phyloP scores from a whole-genome alignment of 2,329 filamentous ascomycete genomes.

The Exophiala spinifera region DNA sequence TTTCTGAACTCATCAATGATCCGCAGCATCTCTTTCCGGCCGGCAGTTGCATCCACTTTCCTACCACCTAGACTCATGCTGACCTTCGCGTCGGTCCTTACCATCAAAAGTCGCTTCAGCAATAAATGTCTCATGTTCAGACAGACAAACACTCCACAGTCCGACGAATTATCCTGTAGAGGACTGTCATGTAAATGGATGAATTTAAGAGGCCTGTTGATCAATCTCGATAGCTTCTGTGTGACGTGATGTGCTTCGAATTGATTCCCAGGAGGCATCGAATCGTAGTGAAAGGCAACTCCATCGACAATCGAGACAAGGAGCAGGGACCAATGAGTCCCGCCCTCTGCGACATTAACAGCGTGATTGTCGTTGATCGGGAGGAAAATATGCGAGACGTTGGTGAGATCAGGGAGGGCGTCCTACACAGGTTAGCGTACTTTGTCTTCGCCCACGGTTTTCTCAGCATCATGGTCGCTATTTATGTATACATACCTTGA shows the following conservation, averaged over 20 bases:
- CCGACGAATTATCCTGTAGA: constrained; percentile 85
- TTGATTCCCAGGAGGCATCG: constrained; percentile 71
- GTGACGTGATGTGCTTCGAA: constrained; percentile 68
- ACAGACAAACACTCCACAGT: constrained; percentile 96
- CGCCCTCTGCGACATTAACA: constrained; percentile 75
- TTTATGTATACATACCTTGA: constrained; percentile 38
- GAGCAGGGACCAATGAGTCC: constrained; percentile 90
- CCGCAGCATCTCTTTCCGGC: constrained; percentile 84
- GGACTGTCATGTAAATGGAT: constrained; percentile 80
- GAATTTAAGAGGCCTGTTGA: constrained; percentile 66
- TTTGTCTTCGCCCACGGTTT: too few species aligned
- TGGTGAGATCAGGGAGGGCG: constrained; percentile 75
- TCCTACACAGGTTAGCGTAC: constrained; percentile 48
- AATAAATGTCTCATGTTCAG: constrained; percentile 93
- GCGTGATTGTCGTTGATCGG: constrained; percentile 88
- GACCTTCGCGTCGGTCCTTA: constrained; percentile 78
- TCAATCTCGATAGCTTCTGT: constrained; percentile 64
- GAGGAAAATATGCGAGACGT: constrained; percentile 88
- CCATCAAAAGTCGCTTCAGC: constrained; percentile 74
- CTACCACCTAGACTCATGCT: constrained; percentile 90
- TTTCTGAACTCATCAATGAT: constrained; percentile 84
- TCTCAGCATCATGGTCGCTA: not conserved
- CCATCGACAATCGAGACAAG: constrained; percentile 85
- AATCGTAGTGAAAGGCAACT: constrained; percentile 96
- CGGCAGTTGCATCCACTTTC: constrained; percentile 73